Evolutionary conservation across 2,329 filamentous ascomycete species (phyloP), one percentile per base, ranked within the genome.

Genomic region (Periglandula ipomoeae): DNA sequence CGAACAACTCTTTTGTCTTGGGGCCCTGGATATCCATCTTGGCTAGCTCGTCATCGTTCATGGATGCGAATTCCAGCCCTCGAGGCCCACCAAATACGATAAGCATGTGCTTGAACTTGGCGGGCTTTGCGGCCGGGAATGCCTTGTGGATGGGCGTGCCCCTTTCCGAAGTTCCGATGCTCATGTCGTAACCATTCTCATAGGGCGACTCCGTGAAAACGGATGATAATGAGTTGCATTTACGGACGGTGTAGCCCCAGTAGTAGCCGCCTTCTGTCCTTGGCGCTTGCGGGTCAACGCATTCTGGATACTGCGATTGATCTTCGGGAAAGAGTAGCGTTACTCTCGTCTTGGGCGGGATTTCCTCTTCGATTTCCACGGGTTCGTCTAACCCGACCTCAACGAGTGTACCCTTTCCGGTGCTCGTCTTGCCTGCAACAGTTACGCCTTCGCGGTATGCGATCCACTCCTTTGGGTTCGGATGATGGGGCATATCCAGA

Each of bases 401-500:
- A 27, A 81, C 78, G 20, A 77, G 65, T 11, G 79, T 81, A 69
- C 75, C 64, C 26, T 57, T 59, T 55, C 68, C 68, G 52, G 55
- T 67, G 58, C 47, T 72, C 62, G 53, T 65, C 59, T 65, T 66
- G 4, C 68, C 70, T 3, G 71, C 64, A 2, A 83, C 59, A 0
- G 84, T 82, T 23, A 91, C 79, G 5, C 87, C 89, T 61, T 94
- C 89, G 20, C 87, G 80, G 61, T 87, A 95, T 15, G 78, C 77
- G 54, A 88, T 81, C 81, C 84, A 89, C 59, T 94, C 87, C 47
- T 84, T 79, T 13, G 78, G 75, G 53, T 85, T 77, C 8, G 89
- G 74, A 65, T 95, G 89, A 63, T 91, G 87, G 15, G 89, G 89
- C 76, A 93, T 88, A 62, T 94, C 89, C 49, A 94, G 70, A 59